Percentiles rank a stretch among this genome's conserved stretches.
phyloP scores from a whole-genome alignment of 2,329 filamentous ascomycete genomes.

The Blastomyces silverae region DNA sequence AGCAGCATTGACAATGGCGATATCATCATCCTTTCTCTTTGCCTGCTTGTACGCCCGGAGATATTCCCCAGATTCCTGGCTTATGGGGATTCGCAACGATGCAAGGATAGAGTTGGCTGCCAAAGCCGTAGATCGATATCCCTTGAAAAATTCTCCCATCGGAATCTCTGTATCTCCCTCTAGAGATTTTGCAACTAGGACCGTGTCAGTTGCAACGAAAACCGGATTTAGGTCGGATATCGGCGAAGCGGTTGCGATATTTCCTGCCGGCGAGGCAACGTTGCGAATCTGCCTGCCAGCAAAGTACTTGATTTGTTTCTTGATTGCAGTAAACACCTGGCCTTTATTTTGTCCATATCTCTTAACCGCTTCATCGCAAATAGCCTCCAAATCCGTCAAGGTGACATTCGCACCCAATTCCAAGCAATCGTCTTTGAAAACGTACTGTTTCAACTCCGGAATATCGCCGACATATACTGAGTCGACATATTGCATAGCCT shows the following conservation, averaged over 20 bases:
- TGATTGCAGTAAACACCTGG: constrained; percentile 82
- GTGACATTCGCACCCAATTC: constrained; percentile 91
- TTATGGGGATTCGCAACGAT: constrained; percentile 75
- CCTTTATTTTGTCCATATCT: constrained; percentile 64
- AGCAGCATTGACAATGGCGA: constrained; percentile 90
- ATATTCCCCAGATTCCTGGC: constrained; percentile 68
- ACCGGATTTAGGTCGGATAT: constrained; percentile 96
- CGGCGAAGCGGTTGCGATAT: constrained; percentile 86
- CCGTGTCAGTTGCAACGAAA: constrained; percentile 77
- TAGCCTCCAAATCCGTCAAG: constrained; percentile 80
- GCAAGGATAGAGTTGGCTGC: constrained; percentile 76
- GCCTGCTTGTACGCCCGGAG: constrained; percentile 91
- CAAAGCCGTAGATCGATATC: constrained; percentile 79
- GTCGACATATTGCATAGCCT: constrained; percentile 79
- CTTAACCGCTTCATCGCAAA: constrained; percentile 70
- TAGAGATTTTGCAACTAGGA: constrained; percentile 71
- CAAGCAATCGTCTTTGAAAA: constrained; percentile 70
- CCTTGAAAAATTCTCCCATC: constrained; percentile 87
- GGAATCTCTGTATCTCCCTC: constrained; percentile 73
- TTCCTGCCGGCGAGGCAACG: constrained; percentile 93
- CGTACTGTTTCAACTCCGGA: constrained; percentile 74
- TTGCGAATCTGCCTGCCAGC: constrained; percentile 93
- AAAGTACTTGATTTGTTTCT: constrained; percentile 92
- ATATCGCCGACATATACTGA: constrained; percentile 95
- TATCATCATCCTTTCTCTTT: constrained; percentile 96